Conservation (phyloP, 2,329 filamentous ascomycete species). For the Pseudogymnoascus sp. region DNA sequence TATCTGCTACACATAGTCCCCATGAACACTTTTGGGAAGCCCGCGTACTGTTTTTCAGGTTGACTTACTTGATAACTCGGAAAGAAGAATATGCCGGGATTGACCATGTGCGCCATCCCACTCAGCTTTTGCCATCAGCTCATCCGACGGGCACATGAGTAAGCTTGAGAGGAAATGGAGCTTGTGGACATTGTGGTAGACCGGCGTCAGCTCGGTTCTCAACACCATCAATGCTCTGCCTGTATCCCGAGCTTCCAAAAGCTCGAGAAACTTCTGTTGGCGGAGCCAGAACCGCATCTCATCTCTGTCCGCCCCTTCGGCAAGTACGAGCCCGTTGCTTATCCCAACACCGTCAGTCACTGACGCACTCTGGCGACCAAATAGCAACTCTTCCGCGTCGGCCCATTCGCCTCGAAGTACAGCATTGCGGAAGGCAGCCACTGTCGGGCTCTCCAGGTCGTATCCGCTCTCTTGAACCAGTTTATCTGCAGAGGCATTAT, state of each 20-base stretch:
- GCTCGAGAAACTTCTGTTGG: conserved; percentile 90
- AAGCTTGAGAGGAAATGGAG: conserved; percentile 78
- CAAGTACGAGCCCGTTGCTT: conserved; percentile 49
- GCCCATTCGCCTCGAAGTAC: conserved; percentile 75
- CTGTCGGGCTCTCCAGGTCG: conserved; percentile 75
- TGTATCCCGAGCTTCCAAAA: conserved; percentile 70
- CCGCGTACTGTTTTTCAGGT: neutral
- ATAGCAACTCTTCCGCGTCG: conserved; percentile 74
- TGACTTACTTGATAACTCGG: conserved; percentile 69
- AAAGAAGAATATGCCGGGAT: conserved; percentile 67
- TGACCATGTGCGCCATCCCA: conserved; percentile 77
- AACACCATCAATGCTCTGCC: conserved; percentile 71
- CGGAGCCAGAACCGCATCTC: conserved; percentile 82
- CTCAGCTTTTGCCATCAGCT: conserved; percentile 65
- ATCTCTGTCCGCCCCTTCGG: conserved; percentile 64
- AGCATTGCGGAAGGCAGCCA: conserved; percentile 75
- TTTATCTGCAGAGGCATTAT: conserved; percentile 64
- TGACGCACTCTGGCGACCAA: conserved; percentile 35
- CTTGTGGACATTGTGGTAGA: conserved; percentile 68
- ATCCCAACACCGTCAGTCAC: conserved; percentile 24
- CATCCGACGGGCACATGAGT: conserved; percentile 79
- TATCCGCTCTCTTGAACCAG: conserved; percentile 77
- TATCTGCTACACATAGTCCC: neutral
- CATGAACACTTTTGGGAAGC: neutral
- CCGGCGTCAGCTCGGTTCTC: conserved; percentile 75